phyloP scores from a whole-genome alignment of 1,284 basidiomycete genomes.

The Cryptococcus hybrid region DNA sequence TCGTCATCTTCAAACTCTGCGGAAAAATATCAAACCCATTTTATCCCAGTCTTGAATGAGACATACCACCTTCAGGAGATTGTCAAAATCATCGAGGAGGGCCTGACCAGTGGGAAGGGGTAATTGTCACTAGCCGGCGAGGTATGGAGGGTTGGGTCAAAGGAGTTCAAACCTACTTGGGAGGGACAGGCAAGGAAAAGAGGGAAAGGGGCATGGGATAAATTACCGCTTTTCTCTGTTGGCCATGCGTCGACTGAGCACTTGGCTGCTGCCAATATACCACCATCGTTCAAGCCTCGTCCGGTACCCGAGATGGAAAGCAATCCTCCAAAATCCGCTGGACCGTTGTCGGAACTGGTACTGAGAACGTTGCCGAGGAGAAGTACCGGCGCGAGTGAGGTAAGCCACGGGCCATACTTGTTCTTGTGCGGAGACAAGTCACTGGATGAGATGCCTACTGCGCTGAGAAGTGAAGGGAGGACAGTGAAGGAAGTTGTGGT shows the following conservation, averaged over 20 bases:
- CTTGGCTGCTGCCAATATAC: constrained; percentile 2
- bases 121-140: constrained; percentile 11
- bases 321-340: constrained; percentile 11
- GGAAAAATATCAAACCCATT: constrained; percentile 2
- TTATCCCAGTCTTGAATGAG: constrained; percentile 12
- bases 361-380: constrained; percentile 14
- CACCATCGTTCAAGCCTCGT: constrained; percentile 4
- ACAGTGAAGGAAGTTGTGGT: constrained; percentile 20
- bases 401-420: constrained; percentile 25
- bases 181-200: background rate
- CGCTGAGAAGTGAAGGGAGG: constrained; percentile 19
- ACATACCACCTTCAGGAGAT: constrained; percentile 1
- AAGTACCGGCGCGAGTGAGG: background rate
- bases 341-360: constrained; percentile 17
- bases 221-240: constrained; percentile 12
- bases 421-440: constrained; percentile 43
- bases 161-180: constrained; percentile 5
- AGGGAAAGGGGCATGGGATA: constrained; percentile 1
- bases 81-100: constrained; percentile 6
- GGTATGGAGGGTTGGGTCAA: constrained; percentile 15
- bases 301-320: background rate
- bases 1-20: background rate
- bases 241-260: constrained; percentile 9
- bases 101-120: constrained; percentile 7
- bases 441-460: constrained; percentile 25